phyloP scores from a whole-genome alignment of 352 stramenopile species.

The Phytopythium helicoides region DNA sequence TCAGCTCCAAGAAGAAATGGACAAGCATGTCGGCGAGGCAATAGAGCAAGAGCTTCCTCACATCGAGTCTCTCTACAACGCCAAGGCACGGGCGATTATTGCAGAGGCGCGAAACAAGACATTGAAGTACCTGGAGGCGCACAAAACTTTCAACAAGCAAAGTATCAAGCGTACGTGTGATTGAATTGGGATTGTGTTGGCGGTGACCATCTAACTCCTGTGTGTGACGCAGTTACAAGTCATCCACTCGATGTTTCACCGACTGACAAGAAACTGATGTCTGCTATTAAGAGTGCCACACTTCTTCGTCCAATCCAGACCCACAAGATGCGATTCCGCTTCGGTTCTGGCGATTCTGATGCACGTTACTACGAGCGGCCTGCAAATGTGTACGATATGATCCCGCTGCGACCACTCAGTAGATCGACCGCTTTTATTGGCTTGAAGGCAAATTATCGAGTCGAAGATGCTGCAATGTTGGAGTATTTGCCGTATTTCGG shows the following conservation, averaged over 20 bases:
- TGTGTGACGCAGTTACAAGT: constrained; percentile 5
- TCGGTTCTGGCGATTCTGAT: constrained; percentile 21
- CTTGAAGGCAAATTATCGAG: constrained; percentile 65
- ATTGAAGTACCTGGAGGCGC: constrained; percentile 17
- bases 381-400: constrained; percentile 30
- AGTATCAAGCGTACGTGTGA: not conserved
- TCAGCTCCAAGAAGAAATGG: constrained; percentile 43
- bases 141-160: constrained; percentile 12
- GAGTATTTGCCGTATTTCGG: constrained; percentile 91
- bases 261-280: constrained; percentile 33
- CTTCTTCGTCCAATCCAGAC: constrained; percentile 13
- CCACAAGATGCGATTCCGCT: constrained; percentile 33
- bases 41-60: constrained; percentile 43
- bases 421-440: constrained; percentile 65
- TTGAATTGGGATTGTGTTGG: not conserved
- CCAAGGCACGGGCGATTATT: constrained; percentile 50
- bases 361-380: constrained; percentile 15
- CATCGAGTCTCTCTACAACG: constrained; percentile 45
- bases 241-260: constrained; percentile 16
- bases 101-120: constrained; percentile 34
- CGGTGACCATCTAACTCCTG: not conserved
- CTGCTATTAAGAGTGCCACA: constrained; percentile 42
- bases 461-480: constrained; percentile 89
- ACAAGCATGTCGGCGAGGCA: constrained; percentile 34
- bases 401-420: constrained; percentile 48